Percentiles rank a stretch among this genome's conserved stretches.
Conservation (phyloP, 2,329 filamentous ascomycete genomes). For the Pseudogymnoascus sp. region DNA sequence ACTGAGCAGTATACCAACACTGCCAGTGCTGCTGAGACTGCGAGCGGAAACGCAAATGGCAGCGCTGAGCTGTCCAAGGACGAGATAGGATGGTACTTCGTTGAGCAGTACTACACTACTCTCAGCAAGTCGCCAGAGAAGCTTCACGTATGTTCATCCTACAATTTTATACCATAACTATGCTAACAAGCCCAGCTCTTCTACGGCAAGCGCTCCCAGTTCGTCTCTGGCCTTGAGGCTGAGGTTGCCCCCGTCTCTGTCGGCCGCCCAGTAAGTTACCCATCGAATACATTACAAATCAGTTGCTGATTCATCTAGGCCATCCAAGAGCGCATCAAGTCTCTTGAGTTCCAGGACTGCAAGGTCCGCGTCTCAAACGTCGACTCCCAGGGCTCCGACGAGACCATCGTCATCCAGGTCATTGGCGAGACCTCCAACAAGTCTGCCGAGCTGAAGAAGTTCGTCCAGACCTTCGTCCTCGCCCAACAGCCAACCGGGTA, state of each 20-base stretch:
- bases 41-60: slow-evolving; percentile 27
- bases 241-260: slow-evolving; percentile 80
- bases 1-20: slow-evolving; percentile 29
- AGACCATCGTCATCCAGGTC: slow-evolving; percentile 95
- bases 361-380: slow-evolving; percentile 98
- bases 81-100: slow-evolving; percentile 98
- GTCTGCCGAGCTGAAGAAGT: slow-evolving; percentile 83
- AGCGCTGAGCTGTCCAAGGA: slow-evolving; percentile 63
- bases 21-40: slow-evolving; percentile 23
- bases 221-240: slow-evolving; percentile 85
- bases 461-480: slow-evolving; percentile 95
- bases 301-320: slow-evolving; percentile 45
- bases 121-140: slow-evolving; percentile 90
- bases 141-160: slow-evolving; percentile 58
- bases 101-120: slow-evolving; percentile 98
- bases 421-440: slow-evolving; percentile 98
- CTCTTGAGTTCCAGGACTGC: slow-evolving; percentile 90
- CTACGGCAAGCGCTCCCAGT: slow-evolving; percentile 93
- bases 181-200: slow-evolving; percentile 55
- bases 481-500: slow-evolving; percentile 94
- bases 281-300: background rate
- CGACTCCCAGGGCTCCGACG: slow-evolving; percentile 85
- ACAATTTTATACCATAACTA: background rate
- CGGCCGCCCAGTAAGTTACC: slow-evolving; percentile 67
- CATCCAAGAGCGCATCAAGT: slow-evolving; percentile 90